Percentiles rank a stretch among this genome's conserved stretches.
Evolutionary conservation across 345 rosid species (phyloP).

Genomic region (Gossypium arboreum): DNA sequence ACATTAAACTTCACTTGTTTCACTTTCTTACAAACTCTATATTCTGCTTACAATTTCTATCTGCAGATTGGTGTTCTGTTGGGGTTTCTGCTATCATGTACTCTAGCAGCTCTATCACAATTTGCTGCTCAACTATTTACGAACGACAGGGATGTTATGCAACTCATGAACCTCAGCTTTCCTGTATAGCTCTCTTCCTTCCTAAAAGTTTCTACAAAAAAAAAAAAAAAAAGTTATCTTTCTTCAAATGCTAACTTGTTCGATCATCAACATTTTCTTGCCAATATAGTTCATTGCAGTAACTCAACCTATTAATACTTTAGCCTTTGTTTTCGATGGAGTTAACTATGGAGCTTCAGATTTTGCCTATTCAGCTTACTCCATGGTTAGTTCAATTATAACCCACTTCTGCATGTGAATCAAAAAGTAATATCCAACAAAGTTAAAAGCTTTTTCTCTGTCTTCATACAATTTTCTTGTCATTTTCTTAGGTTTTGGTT

Average conservation of each 20-base stretch:
- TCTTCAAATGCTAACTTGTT: background rate
- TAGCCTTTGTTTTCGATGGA: constrained; percentile 70
- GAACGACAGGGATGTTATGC: constrained; percentile 32
- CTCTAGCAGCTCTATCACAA: constrained; percentile 33
- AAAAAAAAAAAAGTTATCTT: background rate
- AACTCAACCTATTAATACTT: constrained; percentile 62
- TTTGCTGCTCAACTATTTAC: constrained; percentile 46
- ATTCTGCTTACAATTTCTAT: background rate
- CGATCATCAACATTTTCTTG: background rate
- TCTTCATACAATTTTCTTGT: background rate
- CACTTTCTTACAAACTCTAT: background rate
- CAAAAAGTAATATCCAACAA: background rate
- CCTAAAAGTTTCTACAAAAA: background rate
- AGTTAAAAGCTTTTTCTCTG: background rate
- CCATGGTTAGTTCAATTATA: constrained; percentile 44
- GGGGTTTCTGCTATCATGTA: constrained; percentile 39
- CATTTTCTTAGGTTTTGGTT: constrained; percentile 31
- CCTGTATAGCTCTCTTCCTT: constrained; percentile 33
- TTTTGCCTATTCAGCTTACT: constrained; percentile 58
- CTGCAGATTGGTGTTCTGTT: constrained; percentile 48
- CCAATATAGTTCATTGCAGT: constrained; percentile 45
- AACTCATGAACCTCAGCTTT: constrained; percentile 41
- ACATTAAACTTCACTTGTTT: background rate
- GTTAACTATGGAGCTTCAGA: constrained; percentile 64
- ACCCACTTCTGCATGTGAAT: background rate